A percentile compares a stretch with the other conserved stretches of the same genome.
Conservation (phyloP, 257 asterid species). For the Fraxinus quadrangulata region DNA sequence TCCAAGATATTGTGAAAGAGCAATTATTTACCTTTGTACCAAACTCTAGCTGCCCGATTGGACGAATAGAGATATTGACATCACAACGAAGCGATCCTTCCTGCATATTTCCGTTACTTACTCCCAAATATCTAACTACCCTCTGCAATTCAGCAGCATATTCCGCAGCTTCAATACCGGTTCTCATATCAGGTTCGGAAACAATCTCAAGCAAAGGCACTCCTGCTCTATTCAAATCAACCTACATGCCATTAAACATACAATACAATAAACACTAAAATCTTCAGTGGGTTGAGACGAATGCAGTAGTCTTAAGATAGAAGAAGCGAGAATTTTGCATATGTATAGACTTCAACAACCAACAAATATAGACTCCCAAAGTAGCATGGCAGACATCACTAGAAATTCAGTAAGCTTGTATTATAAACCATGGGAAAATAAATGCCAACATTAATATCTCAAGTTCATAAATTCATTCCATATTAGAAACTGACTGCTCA, state of each 20-base stretch:
- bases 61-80: constrained; percentile 90
- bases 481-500: no score
- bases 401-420: no score
- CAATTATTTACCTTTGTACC: constrained; percentile 85
- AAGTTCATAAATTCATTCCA: no score
- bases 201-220: constrained; percentile 97
- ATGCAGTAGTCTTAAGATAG: no score
- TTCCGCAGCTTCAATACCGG: constrained; percentile 94
- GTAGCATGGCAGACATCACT: no score
- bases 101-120: constrained; percentile 93
- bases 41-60: constrained; percentile 76
- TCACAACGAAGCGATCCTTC: constrained; percentile 98
- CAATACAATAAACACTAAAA: neutral
- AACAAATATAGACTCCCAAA: no score
- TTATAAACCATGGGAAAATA: no score
- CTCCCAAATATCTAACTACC: constrained; percentile 88
- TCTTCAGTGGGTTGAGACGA: no score
- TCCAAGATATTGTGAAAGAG: no score
- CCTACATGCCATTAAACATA: constrained; percentile 41
- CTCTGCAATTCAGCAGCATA: constrained; percentile 96
- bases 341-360: no score
- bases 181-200: constrained; percentile 99
- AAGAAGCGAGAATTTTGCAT: no score
- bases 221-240: constrained; percentile 97
- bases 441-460: no score